Conservation (phyloP, 345 rosid genomes). For the Salix caprea region DNA sequence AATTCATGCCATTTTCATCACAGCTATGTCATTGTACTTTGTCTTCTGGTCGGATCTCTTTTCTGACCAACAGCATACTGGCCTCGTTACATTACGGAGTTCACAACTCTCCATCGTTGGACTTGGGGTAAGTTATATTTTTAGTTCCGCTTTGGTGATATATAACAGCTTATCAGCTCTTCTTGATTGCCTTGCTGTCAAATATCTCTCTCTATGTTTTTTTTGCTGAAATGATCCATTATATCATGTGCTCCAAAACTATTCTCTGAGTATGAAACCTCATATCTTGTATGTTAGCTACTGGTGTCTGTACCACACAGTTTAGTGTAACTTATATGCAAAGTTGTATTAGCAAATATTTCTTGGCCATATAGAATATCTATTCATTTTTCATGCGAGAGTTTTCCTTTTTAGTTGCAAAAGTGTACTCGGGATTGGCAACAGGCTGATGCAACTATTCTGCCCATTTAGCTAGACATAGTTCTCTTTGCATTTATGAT, state of each 20-base stretch:
- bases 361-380: neutral
- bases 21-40: slow-evolving; percentile 25
- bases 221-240: neutral
- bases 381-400: neutral
- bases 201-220: neutral
- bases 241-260: neutral
- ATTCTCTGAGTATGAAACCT: neutral
- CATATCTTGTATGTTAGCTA: neutral
- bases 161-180: neutral
- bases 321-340: neutral
- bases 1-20: slow-evolving; percentile 21
- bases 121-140: slow-evolving; percentile 19
- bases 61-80: slow-evolving; percentile 16
- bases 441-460: neutral
- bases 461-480: neutral
- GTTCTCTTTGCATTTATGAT: neutral
- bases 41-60: slow-evolving; percentile 31
- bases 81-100: slow-evolving; percentile 19
- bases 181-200: neutral
- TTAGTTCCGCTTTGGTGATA: neutral
- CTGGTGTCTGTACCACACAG: neutral
- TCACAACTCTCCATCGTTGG: slow-evolving; percentile 22
- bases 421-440: neutral
- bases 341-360: neutral
- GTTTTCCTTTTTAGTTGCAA: neutral